Evolutionary conservation across 2,329 filamentous ascomycete species (phyloP).

Genomic region (Ophiostoma populinum): DNA sequence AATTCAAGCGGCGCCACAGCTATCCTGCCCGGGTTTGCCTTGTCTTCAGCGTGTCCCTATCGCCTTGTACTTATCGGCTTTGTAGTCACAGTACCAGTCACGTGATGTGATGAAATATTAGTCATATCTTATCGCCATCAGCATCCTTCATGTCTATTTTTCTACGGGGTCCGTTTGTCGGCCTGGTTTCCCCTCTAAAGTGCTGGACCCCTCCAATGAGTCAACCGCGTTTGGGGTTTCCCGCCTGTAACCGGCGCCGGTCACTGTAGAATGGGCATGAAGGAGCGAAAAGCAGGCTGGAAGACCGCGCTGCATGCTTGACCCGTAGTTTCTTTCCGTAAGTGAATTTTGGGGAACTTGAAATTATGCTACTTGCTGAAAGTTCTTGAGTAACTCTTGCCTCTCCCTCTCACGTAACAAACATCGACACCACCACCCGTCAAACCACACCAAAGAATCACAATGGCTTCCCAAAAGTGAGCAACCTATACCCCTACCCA

Average conservation of each 20-base stretch:
- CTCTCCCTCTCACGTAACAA: not conserved
- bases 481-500: not conserved
- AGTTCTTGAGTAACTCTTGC: too few relatives aligned
- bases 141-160: not conserved
- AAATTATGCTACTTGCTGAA: too few relatives aligned
- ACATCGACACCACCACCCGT: constrained; percentile 2
- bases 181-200: constrained; percentile 3
- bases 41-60: too few relatives aligned
- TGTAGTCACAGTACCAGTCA: too few relatives aligned
- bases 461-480: constrained; percentile 8
- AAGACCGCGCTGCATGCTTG: constrained; percentile 3
- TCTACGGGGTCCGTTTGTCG: constrained; percentile 5
- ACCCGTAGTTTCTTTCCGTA: not conserved
- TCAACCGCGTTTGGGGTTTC: constrained; percentile 2
- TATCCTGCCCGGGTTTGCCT: too few relatives aligned
- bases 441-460: not conserved
- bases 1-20: too few relatives aligned
- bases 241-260: constrained; percentile 4
- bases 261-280: too few relatives aligned
- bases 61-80: too few relatives aligned
- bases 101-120: too few relatives aligned
- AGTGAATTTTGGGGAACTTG: too few relatives aligned
- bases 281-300: not conserved
- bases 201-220: constrained; percentile 7
- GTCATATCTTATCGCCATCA: not conserved